Base-by-base conservation (phyloP, 768 basidiomycete genomes). In the Rhodosporidiobolus odoratus region DNA sequence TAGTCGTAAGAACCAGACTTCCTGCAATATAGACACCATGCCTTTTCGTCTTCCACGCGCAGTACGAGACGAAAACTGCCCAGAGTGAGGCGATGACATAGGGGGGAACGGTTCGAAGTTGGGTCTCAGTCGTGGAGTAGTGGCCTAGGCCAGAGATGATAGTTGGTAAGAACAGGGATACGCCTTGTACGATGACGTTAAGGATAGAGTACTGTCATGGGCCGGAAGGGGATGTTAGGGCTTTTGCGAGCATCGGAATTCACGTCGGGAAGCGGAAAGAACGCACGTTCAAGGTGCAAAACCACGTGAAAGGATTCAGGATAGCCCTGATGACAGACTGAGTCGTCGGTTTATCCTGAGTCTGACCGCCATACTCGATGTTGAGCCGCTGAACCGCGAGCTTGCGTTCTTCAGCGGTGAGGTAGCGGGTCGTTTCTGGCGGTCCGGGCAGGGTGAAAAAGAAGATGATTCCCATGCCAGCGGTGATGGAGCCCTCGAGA, bases 371-470 rank as follows among this genome's bases (percentile, higher is more conserved):
- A 79, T 91, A 89, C 1, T 86, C 87, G 69, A 83, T 86, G 0
- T 86, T 83, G 47, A 85, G 84, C 61, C 90, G 82, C 62, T 86
- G 87, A 52, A 91, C 65, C 2, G 88, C 89, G 38, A 91, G 80
- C 68, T 83, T 82, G 66, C 79, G 47, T 71, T 85, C 84, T 45
- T 81, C 78, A 60, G 80, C 78, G 13, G 75, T 85, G 40, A 91
- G 81, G 73, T 85, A 85, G 0, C 77, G 81, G 0, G 89, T 88
- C 21, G 84, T 86, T 77, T 90, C 89, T 0, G 90, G 90, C 16
- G 88, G 82, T 75, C 88, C 83, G 1, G 89, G 89, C 23, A 91
- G 83, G 48, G 85, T 79, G 65, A 85, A 82, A 58, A 85, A 72
- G 13, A 84, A 83, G 50, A 86, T 3, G 16, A 89, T 5, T 1